Conservation (phyloP, 1,284 basidiomycete genomes). For the Sparassis latifolia region DNA sequence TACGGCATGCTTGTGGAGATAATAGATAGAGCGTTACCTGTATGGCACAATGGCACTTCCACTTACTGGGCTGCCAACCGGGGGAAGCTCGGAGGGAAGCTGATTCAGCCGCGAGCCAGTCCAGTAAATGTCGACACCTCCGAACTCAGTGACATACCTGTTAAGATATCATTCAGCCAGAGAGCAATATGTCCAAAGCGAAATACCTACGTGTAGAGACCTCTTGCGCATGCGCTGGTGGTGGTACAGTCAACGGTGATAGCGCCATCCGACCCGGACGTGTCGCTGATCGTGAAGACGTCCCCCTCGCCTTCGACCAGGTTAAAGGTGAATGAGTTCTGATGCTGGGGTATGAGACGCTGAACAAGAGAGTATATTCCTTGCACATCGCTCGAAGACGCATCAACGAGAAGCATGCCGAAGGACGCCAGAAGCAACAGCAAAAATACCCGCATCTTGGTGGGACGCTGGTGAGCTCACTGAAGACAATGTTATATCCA, state of each 20-base stretch:
- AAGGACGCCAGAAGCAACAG: slow-evolving; percentile 1
- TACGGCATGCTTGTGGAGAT: background rate
- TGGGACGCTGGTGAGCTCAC: background rate
- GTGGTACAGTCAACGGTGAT: slow-evolving; percentile 25
- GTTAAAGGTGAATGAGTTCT: slow-evolving; percentile 21
- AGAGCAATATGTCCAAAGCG: background rate
- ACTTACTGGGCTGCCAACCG: slow-evolving; percentile 25
- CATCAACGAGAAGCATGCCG: slow-evolving; percentile 3
- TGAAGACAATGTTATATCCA: too few relatives aligned
- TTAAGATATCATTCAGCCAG: background rate
- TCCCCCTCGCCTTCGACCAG: slow-evolving; percentile 19
- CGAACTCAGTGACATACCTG: slow-evolving; percentile 33
- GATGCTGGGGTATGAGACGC: slow-evolving; percentile 22
- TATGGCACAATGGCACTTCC: slow-evolving; percentile 32
- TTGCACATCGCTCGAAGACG: slow-evolving; percentile 10
- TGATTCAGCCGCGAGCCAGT: slow-evolving; percentile 32
- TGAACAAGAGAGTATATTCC: slow-evolving; percentile 23
- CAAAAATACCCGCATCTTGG: slow-evolving; percentile 4
- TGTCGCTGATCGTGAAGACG: slow-evolving; percentile 21
- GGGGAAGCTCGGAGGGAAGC: slow-evolving; percentile 25
- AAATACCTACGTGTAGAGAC: slow-evolving; percentile 22
- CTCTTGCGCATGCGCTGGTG: slow-evolving; percentile 23
- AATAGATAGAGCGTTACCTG: slow-evolving; percentile 16
- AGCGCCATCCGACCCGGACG: slow-evolving; percentile 6
- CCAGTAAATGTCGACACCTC: slow-evolving; percentile 37